Evolutionary conservation across 2,329 filamentous ascomycete genomes (phyloP), one percentile per base, ranked within the genome.

Genomic region (Coniochaeta sp.): DNA sequence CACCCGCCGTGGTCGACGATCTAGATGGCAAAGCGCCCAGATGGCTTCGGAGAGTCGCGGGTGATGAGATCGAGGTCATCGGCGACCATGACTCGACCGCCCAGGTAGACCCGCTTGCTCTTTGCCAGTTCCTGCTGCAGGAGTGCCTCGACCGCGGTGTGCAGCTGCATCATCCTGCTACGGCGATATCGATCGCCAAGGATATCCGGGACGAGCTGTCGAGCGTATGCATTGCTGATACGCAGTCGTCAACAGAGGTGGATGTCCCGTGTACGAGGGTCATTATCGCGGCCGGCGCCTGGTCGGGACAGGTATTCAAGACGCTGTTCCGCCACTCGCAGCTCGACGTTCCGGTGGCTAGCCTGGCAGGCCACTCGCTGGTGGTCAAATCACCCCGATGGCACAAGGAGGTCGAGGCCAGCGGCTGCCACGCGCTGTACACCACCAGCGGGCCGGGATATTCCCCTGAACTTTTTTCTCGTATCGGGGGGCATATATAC

Each of bases 341-440:
- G 2, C 67, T 80, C 1, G 70, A 75, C 12, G 73, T 92, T 24
- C 83, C 85, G 0, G 76, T 91, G 47, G 75, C 77, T 3, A 79
- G 83, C 19, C 75, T 92, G 6, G 88, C 88, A 0, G 90, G 90
- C 0, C 86, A 93, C 72, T 91, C 88, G 19, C 73, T 93, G 9
- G 81, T 92, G 2, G 72, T 93, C 5, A 81, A 77, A 61, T 85
- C 83, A 6, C 84, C 87, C 1, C 76, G 79, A 57, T 84, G 79
- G 79, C 72, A 76, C 62, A 62, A 68, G 5, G 70, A 75, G 44
- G 71, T 79, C n/a, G 77, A 80, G 58, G 67, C 67, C 1, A 66
- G 74, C 34, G 75, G 77, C 2, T 89, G 85, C 68, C 86, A 91
- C 70, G 86, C 89, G 1, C 73, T 93, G 2, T 93, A 90, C 68